phyloP scores from a whole-genome alignment of 1,139 yeast species.

The Scheffersomyces quercinus region DNA sequence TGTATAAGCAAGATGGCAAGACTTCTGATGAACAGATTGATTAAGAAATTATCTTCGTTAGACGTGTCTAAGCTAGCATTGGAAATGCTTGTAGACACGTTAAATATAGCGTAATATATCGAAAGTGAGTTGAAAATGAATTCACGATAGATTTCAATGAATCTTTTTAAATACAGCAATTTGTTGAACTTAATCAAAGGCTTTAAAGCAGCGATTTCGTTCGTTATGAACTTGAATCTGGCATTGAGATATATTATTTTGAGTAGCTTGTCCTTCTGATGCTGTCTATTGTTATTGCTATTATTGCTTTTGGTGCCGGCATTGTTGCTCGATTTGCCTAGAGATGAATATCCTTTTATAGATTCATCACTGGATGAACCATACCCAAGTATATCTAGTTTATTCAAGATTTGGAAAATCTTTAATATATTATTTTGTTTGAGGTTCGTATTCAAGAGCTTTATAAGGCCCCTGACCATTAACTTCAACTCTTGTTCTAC shows the following conservation, averaged over 20 bases:
- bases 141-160: slow-evolving; percentile 81
- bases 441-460: slow-evolving; percentile 70
- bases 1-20: slow-evolving; percentile 28
- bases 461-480: slow-evolving; percentile 69
- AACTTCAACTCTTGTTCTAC: slow-evolving; percentile 57
- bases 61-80: slow-evolving; percentile 8
- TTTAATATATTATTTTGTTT: slow-evolving; percentile 78
- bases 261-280: slow-evolving; percentile 28
- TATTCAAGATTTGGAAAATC: slow-evolving; percentile 70
- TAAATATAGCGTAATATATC: slow-evolving; percentile 65
- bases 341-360: slow-evolving; percentile 7
- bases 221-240: slow-evolving; percentile 58
- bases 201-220: slow-evolving; percentile 56
- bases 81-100: slow-evolving; percentile 15
- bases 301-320: slow-evolving; percentile 1
- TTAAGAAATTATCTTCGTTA: slow-evolving; percentile 27
- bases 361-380: background rate
- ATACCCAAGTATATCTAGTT: slow-evolving; percentile 32
- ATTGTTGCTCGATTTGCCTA: background rate
- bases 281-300: slow-evolving; percentile 3
- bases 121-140: slow-evolving; percentile 73
- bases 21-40: slow-evolving; percentile 36
- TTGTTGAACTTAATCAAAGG: slow-evolving; percentile 55
- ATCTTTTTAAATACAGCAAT: slow-evolving; percentile 73
- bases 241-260: slow-evolving; percentile 54